phyloP scores from a whole-genome alignment of 1,139 yeast genomes.

The Arxiozyma bovina region DNA sequence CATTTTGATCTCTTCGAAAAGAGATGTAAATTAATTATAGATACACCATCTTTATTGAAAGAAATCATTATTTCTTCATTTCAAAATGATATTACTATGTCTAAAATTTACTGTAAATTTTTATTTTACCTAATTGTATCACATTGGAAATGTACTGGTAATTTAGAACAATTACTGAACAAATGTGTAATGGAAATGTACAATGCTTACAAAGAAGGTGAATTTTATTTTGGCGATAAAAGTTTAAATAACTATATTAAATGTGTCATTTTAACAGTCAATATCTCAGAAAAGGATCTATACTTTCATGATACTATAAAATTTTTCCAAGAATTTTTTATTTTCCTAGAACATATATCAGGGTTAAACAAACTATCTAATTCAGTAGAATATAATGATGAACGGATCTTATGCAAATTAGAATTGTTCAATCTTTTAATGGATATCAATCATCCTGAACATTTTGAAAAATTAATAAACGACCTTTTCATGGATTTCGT shows the following conservation, averaged over 20 bases:
- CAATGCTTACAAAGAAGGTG: slow-evolving; percentile 23
- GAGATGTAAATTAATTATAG: slow-evolving; percentile 54
- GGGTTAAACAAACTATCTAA: slow-evolving; percentile 69
- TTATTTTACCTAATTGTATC: slow-evolving; percentile 49
- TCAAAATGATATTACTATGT: slow-evolving; percentile 58
- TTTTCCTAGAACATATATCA: slow-evolving; percentile 56
- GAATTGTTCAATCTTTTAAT: slow-evolving; percentile 70
- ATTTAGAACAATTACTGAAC: slow-evolving; percentile 16
- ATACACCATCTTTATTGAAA: slow-evolving; percentile 51
- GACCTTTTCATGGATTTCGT: slow-evolving; percentile 63
- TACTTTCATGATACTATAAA: slow-evolving; percentile 46
- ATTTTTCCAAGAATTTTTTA: slow-evolving; percentile 50
- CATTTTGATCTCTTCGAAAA: slow-evolving; percentile 70
- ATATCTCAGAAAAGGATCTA: slow-evolving; percentile 50
- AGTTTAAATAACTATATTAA: slow-evolving; percentile 19
- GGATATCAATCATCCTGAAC: slow-evolving; percentile 72
- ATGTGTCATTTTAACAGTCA: slow-evolving; percentile 16
- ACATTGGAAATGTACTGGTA: slow-evolving; percentile 15
- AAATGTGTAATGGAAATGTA: slow-evolving; percentile 23
- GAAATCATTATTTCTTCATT: slow-evolving; percentile 62
- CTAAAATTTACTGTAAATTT: slow-evolving; percentile 55
- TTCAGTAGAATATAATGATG: slow-evolving; percentile 81
- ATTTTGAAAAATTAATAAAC: slow-evolving; percentile 68
- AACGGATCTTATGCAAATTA: slow-evolving; percentile 70
- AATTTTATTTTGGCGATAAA: slow-evolving; percentile 17